Base-by-base conservation (phyloP, 2,329 filamentous ascomycete genomes). In the Claviceps quebecensis region DNA sequence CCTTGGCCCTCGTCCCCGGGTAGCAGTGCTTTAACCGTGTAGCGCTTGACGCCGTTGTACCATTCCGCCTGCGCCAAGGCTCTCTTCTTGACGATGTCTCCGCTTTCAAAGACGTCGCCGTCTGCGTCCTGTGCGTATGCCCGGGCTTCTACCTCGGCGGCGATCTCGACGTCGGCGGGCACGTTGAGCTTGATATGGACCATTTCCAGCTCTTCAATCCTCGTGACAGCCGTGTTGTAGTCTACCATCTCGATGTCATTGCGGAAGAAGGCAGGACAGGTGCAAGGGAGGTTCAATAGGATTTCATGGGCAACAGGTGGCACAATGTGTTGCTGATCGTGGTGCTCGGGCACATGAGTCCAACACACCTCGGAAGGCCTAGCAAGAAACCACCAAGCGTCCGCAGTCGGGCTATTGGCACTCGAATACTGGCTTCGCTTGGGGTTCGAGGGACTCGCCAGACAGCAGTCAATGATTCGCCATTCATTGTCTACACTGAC, bases 381-480 rank as follows among this genome's bases (percentile, higher is more conserved):
- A 1, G 87, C 73, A n/a, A 98, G 78, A 70, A 98, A 98, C 76
- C 90, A 98, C 83, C 88, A 97, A 36, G 74, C 74, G 59, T 98
- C 93, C 0, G 93, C 88, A 1, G 78, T 72, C 44, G 83, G 78
- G 53, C 75, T 79, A 53, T 78, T 78, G 26, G 77, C 77, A 58
- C 78, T 86, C 14, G 89, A 94, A 67, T 94, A 97, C 36, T 81
- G 72, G 16, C 72, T 74, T 47, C 94, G 80, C 52, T 80, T 82
- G 9, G 93, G 91, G 60, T 97, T 88, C 0, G 91, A 95, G 13
- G 91, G 90, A 56, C 85, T 90, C 4, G 93, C 89, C 47, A 98
- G 74, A 38, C 88, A 94, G 65, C 88, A 93, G 66, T 98, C 93
- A 72, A 98, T 87, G 57, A 97, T 86, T 48, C 93, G 85, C 93